These are phyloP conservation scores for Candida tetrigidarum DNA, from an alignment of 1,139 yeast genomes.

Conservation along the genomic window DNA sequence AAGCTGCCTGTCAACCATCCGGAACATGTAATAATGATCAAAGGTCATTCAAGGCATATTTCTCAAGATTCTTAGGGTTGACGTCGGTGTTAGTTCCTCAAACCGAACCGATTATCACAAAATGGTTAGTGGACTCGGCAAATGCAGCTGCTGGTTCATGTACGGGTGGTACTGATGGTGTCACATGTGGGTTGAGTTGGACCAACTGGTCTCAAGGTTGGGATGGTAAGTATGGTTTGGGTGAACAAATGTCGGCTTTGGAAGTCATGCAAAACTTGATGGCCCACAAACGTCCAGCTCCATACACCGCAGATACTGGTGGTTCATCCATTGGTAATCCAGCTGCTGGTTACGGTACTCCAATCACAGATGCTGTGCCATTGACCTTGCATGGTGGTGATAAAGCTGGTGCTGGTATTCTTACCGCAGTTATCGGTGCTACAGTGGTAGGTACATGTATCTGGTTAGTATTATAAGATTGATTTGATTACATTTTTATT, in stretches of 20 bases:
- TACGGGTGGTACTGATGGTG: conserved; percentile 85
- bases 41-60: conserved; percentile 85
- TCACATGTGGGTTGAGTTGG: conserved; percentile 92
- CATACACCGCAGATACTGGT: conserved; percentile 60
- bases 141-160: conserved; percentile 82
- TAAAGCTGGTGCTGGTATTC: conserved; percentile 86
- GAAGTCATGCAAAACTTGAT: conserved; percentile 74
- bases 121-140: conserved; percentile 64
- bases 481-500: background rate
- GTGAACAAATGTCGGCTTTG: conserved; percentile 90
- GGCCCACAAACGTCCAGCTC: conserved; percentile 56
- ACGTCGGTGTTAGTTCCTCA: conserved; percentile 76
- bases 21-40: conserved; percentile 80
- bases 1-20: conserved; percentile 76
- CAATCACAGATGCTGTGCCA: conserved; percentile 42
- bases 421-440: conserved; percentile 75
- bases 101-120: conserved; percentile 54
- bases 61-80: conserved; percentile 73
- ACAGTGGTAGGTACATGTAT: conserved; percentile 66
- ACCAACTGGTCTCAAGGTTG: conserved; percentile 46
- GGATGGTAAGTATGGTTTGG: conserved; percentile 87
- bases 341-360: conserved; percentile 58
- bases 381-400: conserved; percentile 64
- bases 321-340: conserved; percentile 64
- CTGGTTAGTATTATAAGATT: conserved; percentile 60